Evolutionary conservation across 108 stramenopile species (phyloP).

Genomic region (Nitzschia inconspicua): DNA sequence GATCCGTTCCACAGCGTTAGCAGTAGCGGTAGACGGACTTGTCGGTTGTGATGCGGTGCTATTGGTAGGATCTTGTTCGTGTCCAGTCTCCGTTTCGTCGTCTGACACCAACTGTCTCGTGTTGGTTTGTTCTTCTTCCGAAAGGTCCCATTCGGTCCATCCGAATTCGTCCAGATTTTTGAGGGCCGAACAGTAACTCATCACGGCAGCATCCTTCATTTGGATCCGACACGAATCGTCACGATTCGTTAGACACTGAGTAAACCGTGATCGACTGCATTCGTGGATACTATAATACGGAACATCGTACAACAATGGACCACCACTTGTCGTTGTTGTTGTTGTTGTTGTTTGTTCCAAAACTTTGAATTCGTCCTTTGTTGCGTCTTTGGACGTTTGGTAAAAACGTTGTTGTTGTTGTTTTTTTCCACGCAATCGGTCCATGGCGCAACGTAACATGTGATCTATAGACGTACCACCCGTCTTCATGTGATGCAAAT

Average conservation of each 20-base stretch:
- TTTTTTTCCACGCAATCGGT: too few relatives aligned
- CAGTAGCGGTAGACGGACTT: too few relatives aligned
- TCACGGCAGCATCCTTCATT: conserved; percentile 36
- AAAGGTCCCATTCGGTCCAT: conserved; percentile 46
- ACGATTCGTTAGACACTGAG: conserved; percentile 14
- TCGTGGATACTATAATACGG: conserved; percentile 34
- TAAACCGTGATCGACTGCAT: conserved; percentile 30
- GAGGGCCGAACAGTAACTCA: conserved; percentile 72
- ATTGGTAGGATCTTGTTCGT: neutral
- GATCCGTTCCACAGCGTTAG: too few relatives aligned
- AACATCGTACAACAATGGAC: conserved; percentile 9
- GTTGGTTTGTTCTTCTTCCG: neutral
- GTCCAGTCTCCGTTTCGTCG: neutral
- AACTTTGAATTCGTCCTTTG: too few relatives aligned
- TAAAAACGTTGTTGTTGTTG: too few relatives aligned
- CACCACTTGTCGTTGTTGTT: too few relatives aligned
- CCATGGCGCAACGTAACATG: conserved; percentile 48
- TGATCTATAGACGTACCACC: conserved; percentile 66
- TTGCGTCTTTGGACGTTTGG: conserved; percentile 11
- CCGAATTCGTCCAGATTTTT: conserved; percentile 53
- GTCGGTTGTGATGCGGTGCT: neutral
- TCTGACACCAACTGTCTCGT: too few relatives aligned
- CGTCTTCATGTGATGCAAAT: conserved; percentile 86
- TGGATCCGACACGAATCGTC: conserved; percentile 9
- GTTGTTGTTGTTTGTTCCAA: too few relatives aligned